Evolutionary conservation across 805 yeast genomes (phyloP), one percentile per base, ranked within the genome.

Genomic region (Candida bentonensis): DNA sequence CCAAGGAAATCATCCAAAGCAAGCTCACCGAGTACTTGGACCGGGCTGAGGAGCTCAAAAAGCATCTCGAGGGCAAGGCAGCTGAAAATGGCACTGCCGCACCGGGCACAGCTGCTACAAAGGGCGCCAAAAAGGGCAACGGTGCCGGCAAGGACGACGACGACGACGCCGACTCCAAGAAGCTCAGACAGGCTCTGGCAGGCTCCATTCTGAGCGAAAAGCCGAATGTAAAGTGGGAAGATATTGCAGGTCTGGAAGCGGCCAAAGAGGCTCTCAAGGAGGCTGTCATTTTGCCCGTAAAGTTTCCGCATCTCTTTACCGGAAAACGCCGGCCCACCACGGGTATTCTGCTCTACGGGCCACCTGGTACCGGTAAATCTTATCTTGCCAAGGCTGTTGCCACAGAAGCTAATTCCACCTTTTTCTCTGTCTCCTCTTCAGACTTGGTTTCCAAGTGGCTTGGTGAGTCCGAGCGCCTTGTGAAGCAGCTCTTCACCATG

Each of bases 301-400:
- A 82, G 61, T 89, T 92, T 61, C 98, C 98, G 1, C 97, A 92
- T 54, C 66, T 92, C 47, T 92, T 92, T 65, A 85, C 82, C 7
- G 98, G 98, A 1, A 89, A 86, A 60, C 74, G 98, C 50, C 84
- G 85, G 58, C 98, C 98, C 1, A 79, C 89, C 2, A 70, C 84
- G 3, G 98, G 98, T 40, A 89, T 92, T 41, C 63, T 92, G 41
- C 66, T 92, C 21, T 84, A 83, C 56, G 94, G 94, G 0, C 94
- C 94, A 20, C 98, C 98, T 2, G 98, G 98, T 56, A 92, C 98
- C 0, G 98, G 98, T 70, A 92, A 92, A 58, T 89, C 97, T 1
- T 92, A 80, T 58, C 67, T 92, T 47, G 98, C 98, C 9, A 92
- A 92, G 60, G 98, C 98, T 0, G 97, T 92, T 5, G 98, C 98